phyloP scores from a whole-genome alignment of 805 yeast genomes.

The Peterozyma xylosa region DNA sequence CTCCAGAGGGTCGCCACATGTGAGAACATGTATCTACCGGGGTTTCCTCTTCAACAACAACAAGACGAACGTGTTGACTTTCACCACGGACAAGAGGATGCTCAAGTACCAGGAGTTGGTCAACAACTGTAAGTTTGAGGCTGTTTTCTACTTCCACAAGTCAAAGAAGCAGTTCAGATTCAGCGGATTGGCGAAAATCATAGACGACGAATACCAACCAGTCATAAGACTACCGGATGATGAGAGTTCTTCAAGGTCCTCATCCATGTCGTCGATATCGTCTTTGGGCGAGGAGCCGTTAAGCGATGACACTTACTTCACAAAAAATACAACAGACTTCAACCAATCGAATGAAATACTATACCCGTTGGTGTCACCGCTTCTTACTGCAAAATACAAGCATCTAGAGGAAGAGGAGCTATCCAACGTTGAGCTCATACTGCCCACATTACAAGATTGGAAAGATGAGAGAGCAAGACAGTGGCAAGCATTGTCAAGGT shows the following conservation, averaged over 20 bases:
- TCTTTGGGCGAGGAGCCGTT: background rate
- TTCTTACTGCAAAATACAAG: conserved; percentile 6
- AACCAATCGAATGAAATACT: conserved; percentile 11
- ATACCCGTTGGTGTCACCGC: conserved; percentile 15
- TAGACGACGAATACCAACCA: conserved; percentile 23
- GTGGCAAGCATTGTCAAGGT: conserved; percentile 56
- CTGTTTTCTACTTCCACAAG: conserved; percentile 63
- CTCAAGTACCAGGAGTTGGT: conserved; percentile 48
- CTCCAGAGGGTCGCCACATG: conserved; percentile 43
- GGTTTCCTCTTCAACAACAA: conserved; percentile 71
- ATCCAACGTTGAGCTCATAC: conserved; percentile 10
- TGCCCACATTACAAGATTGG: conserved; percentile 64
- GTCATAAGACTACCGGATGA: conserved; percentile 1
- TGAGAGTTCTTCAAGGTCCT: background rate
- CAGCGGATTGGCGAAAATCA: conserved; percentile 52
- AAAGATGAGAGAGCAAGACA: conserved; percentile 49
- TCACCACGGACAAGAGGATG: conserved; percentile 68
- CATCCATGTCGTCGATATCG: background rate
- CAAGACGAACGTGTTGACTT: conserved; percentile 57
- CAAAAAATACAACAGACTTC: background rate
- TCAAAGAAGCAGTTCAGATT: conserved; percentile 65
- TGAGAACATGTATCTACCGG: conserved; percentile 63
- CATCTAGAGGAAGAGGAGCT: background rate
- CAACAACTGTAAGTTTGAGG: conserved; percentile 55
- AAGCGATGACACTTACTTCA: background rate